phyloP scores from a whole-genome alignment of 306 rosid species.

The Abrus pulchellus region DNA sequence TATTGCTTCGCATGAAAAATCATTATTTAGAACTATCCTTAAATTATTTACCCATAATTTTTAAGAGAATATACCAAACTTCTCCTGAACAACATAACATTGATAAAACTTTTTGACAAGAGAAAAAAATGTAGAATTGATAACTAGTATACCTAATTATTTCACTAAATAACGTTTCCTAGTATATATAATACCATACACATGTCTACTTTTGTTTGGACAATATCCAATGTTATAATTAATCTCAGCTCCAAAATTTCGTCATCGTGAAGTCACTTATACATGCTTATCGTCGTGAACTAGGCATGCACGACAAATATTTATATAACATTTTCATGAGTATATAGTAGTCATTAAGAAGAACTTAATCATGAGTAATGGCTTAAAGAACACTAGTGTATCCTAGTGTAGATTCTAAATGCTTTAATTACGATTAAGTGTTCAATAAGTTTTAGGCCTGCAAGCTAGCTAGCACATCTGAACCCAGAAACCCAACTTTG shows the following conservation, averaged over 20 bases:
- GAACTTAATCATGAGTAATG: slow-evolving; percentile 44
- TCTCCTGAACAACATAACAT: slow-evolving; percentile 2
- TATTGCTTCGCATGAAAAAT: slow-evolving; percentile 20
- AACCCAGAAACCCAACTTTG: slow-evolving; percentile 50
- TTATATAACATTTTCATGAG: slow-evolving; percentile 35
- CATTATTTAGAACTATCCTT: not conserved
- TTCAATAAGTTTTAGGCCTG: slow-evolving; percentile 54
- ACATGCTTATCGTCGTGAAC: slow-evolving; percentile 14
- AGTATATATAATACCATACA: not conserved
- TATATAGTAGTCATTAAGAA: slow-evolving; percentile 41
- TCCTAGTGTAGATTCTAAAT: slow-evolving; percentile 50
- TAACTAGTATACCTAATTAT: slow-evolving; percentile 31
- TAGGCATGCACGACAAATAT: slow-evolving; percentile 50
- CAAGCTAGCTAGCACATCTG: slow-evolving; percentile 52
- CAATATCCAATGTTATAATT: slow-evolving; percentile 48
- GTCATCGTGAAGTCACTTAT: slow-evolving; percentile 55
- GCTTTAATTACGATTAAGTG: slow-evolving; percentile 62
- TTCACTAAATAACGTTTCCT: slow-evolving; percentile 25
- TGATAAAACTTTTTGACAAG: slow-evolving; percentile 41
- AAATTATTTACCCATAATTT: slow-evolving; percentile 34
- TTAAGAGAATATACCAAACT: slow-evolving; percentile 32
- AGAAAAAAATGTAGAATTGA: slow-evolving; percentile 13
- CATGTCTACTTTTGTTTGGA: slow-evolving; percentile 36
- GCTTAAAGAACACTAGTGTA: slow-evolving; percentile 58
- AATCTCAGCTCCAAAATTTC: slow-evolving; percentile 34